phyloP scores from a whole-genome alignment of 1,139 yeast genomes.

The Suhomyces bribrorum region DNA sequence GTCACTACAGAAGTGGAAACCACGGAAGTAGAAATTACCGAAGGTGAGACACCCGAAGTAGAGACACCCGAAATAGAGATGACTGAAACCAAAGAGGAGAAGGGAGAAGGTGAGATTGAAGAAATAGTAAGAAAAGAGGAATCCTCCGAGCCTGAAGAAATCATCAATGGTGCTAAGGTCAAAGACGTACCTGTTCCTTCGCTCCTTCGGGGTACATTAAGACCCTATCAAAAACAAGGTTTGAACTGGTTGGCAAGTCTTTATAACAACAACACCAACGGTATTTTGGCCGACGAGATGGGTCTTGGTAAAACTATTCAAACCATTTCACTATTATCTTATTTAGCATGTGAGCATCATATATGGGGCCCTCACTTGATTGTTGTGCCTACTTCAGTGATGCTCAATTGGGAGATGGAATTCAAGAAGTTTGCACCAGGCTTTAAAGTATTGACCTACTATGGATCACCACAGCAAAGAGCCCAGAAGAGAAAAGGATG shows the following conservation, averaged over 20 bases:
- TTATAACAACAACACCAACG: constrained; percentile 90
- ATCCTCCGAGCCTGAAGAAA: constrained; percentile 9
- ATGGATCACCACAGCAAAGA: constrained; percentile 97
- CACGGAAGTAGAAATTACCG: constrained; percentile 1
- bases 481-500: constrained; percentile 95
- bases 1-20: background rate
- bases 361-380: constrained; percentile 98
- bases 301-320: constrained; percentile 98
- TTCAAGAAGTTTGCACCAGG: constrained; percentile 98
- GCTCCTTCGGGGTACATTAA: constrained; percentile 74
- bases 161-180: constrained; percentile 49
- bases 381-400: constrained; percentile 97
- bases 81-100: background rate
- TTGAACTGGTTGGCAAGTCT: constrained; percentile 95
- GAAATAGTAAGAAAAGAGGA: constrained; percentile 18
- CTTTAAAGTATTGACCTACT: constrained; percentile 89
- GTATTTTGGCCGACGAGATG: constrained; percentile 98
- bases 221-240: constrained; percentile 95
- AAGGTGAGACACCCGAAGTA: constrained; percentile 1
- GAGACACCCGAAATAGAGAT: background rate
- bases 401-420: constrained; percentile 99
- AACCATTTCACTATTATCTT: constrained; percentile 82
- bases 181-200: constrained; percentile 70
- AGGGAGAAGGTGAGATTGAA: constrained; percentile 2
- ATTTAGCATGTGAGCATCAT: constrained; percentile 89